Evolutionary conservation across 176 grass and related monocot genomes (phyloP).

Genomic region (Lolium rigidum): DNA sequence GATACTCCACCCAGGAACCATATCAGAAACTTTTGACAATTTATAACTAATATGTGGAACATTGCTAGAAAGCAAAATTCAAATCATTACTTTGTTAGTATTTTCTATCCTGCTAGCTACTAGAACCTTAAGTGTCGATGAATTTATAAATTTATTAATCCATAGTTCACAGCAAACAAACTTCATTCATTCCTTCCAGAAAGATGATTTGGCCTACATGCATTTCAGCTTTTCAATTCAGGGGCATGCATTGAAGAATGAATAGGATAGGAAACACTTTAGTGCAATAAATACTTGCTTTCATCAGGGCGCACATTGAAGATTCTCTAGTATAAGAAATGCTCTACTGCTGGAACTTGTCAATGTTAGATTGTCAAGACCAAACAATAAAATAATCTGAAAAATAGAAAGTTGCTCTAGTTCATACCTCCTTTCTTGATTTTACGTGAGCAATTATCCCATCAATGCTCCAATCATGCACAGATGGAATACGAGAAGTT

Average conservation of each 20-base stretch:
- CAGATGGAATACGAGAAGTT: slow-evolving; percentile 37
- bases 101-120: not conserved
- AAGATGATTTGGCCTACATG: not conserved
- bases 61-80: not conserved
- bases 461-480: slow-evolving; percentile 46
- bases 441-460: slow-evolving; percentile 41
- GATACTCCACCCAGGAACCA: not conserved
- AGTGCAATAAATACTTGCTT: slow-evolving; percentile 12
- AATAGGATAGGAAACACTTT: not conserved
- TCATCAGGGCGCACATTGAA: slow-evolving; percentile 7
- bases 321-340: not conserved
- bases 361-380: slow-evolving; percentile 7
- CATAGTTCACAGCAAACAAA: too few relatives aligned
- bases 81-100: not conserved
- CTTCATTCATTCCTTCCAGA: too few relatives aligned
- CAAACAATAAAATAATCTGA: not conserved
- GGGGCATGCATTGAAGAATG: not conserved
- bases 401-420: not conserved
- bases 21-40: not conserved
- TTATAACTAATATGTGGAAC: not conserved
- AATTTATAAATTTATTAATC: too few relatives aligned
- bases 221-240: not conserved
- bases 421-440: slow-evolving; percentile 23
- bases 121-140: too few relatives aligned
- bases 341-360: not conserved